Percentiles rank a stretch among this genome's conserved stretches.
These are phyloP conservation scores for Tardiomyces digboiensis DNA, from an alignment of 1,139 yeast species.

Conservation along the genomic window DNA sequence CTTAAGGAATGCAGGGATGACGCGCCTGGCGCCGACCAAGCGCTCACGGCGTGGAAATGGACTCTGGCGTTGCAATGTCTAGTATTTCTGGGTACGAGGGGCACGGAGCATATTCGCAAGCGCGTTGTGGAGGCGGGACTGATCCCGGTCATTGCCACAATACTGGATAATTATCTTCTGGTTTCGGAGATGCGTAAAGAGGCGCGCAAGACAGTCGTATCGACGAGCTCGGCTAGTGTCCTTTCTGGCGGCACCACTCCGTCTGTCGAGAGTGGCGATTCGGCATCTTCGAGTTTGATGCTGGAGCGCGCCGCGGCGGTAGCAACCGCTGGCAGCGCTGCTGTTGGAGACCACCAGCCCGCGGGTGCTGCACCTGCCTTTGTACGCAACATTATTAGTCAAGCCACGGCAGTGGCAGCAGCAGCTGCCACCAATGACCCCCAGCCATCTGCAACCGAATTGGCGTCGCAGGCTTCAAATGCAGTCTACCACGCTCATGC, in stretches of 20 bases:
- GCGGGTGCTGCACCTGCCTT: background rate
- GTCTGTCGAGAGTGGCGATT: background rate
- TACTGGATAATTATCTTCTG: constrained; percentile 69
- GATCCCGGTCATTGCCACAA: constrained; percentile 83
- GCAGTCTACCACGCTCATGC: background rate
- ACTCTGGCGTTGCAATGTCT: constrained; percentile 88
- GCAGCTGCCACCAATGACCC: background rate
- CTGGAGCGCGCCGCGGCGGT: background rate
- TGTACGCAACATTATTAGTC: background rate
- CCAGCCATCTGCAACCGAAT: background rate
- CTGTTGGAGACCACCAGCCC: background rate
- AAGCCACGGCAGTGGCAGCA: background rate
- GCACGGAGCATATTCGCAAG: constrained; percentile 75
- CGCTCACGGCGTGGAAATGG: constrained; percentile 92
- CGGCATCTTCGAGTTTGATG: background rate
- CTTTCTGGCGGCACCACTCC: constrained; percentile 1
- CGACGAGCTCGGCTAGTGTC: background rate
- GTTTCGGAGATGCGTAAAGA: constrained; percentile 14
- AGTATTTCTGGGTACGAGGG: constrained; percentile 86
- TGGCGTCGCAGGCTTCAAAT: background rate
- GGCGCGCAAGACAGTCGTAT: constrained; percentile 1
- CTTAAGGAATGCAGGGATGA: constrained; percentile 54
- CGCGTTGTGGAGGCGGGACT: constrained; percentile 89
- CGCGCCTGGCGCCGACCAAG: constrained; percentile 16
- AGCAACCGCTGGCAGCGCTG: background rate